These are phyloP conservation scores for Aspergillus tubingensis DNA, from an alignment of 2,329 filamentous ascomycete genomes.

Conservation along the genomic window DNA sequence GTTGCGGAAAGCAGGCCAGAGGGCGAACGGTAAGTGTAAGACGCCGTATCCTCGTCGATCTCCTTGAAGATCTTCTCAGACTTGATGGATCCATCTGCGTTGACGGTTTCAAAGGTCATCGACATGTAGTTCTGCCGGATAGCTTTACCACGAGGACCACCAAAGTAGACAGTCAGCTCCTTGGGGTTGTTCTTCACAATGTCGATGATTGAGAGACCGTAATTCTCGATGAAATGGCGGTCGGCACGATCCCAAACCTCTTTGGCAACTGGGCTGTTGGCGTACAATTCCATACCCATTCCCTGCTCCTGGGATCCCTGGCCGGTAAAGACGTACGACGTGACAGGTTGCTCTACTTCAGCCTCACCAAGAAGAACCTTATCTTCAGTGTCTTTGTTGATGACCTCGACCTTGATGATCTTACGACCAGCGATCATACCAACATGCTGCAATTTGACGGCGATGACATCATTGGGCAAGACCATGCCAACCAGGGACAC, in stretches of 20 bases:
- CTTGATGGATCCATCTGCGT: constrained; percentile 86
- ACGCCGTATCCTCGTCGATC: constrained; percentile 86
- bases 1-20: constrained; percentile 94
- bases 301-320: constrained; percentile 98
- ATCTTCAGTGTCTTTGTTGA: constrained; percentile 92
- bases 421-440: constrained; percentile 98
- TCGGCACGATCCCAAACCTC: constrained; percentile 98
- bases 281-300: constrained; percentile 99
- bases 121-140: constrained; percentile 99
- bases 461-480: constrained; percentile 89
- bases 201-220: constrained; percentile 96
- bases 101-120: constrained; percentile 99
- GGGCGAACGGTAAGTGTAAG: constrained; percentile 95
- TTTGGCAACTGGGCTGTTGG: constrained; percentile 87
- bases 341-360: constrained; percentile 95
- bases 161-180: constrained; percentile 97
- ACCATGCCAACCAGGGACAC: constrained; percentile 98
- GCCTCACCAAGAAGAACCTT: constrained; percentile 95
- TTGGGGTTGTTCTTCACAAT: constrained; percentile 99
- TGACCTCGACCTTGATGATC: constrained; percentile 98
- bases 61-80: constrained; percentile 99
- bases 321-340: constrained; percentile 95
- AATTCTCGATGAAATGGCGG: constrained; percentile 97
- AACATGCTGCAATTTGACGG: constrained; percentile 92
- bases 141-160: constrained; percentile 92